A percentile compares a stretch with the other conserved stretches of the same genome.
These are phyloP conservation scores for Coemansia sp. DNA, from an alignment of 192 early-diverging fungal species.

Conservation along the genomic window DNA sequence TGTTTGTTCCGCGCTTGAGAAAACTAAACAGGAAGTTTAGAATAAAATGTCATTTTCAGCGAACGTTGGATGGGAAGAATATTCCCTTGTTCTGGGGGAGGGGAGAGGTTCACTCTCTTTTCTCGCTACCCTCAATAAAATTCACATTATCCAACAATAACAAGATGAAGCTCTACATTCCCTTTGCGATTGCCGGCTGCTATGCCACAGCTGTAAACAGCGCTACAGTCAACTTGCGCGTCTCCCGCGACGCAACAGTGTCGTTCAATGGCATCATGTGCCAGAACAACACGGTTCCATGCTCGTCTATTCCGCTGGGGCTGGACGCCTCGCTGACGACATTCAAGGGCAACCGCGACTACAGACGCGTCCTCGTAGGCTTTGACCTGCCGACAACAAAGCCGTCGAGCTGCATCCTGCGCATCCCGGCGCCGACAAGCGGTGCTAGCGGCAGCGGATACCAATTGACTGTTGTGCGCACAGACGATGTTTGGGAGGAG, in stretches of 20 bases:
- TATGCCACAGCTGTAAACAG: background rate
- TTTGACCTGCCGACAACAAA: conserved; percentile 39
- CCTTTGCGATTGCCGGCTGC: background rate
- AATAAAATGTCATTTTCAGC: background rate
- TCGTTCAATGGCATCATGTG: conserved; percentile 41
- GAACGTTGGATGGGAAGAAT: background rate
- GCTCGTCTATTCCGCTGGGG: conserved; percentile 28
- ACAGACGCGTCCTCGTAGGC: conserved; percentile 40
- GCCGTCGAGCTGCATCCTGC: conserved; percentile 26
- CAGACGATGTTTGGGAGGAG: conserved; percentile 49
- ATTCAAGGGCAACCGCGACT: conserved; percentile 54
- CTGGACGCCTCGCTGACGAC: conserved; percentile 19
- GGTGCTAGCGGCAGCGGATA: conserved; percentile 5
- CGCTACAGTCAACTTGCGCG: conserved; percentile 13
- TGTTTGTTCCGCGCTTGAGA: background rate
- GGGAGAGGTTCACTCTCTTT: background rate
- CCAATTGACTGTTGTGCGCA: conserved; percentile 24
- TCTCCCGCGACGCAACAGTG: conserved; percentile 29
- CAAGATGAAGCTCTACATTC: conserved; percentile 4
- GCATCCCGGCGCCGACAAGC: conserved; percentile 25
- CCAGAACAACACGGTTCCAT: conserved; percentile 29
- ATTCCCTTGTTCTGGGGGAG: too few species aligned
- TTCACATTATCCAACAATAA: too few species aligned
- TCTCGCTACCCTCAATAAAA: background rate
- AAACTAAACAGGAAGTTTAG: background rate